phyloP scores from a whole-genome alignment of 202 grass and related monocot species.

The Brachypodium distachyon region DNA sequence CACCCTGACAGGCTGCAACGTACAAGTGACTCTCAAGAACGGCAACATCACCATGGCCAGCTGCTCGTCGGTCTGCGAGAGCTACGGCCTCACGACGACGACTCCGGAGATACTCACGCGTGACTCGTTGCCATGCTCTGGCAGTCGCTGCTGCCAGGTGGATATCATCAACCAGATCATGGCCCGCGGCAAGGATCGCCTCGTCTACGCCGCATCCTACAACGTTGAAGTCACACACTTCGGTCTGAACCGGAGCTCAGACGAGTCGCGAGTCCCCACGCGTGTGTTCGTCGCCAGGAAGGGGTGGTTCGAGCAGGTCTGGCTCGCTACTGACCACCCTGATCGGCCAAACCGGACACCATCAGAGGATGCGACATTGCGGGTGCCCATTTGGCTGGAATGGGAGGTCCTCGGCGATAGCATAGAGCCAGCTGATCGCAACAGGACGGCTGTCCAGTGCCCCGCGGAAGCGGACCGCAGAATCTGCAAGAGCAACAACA shows the following conservation, averaged over 20 bases:
- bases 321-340: not conserved
- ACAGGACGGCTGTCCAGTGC: too few relatives aligned
- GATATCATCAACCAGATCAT: too few relatives aligned
- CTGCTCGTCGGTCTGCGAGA: not conserved
- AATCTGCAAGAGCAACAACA: too few relatives aligned
- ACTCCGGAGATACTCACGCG: too few relatives aligned
- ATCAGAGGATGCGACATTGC: not conserved
- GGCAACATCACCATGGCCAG: not conserved
- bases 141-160: not conserved
- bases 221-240: too few relatives aligned
- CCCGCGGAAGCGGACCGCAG: too few relatives aligned
- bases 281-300: not conserved
- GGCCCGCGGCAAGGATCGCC: too few relatives aligned
- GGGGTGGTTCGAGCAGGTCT: not conserved
- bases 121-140: not conserved
- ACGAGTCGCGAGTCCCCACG: not conserved
- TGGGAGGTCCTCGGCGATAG: not conserved
- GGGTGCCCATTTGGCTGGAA: not conserved
- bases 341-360: rapidly evolving
- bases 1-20: not conserved
- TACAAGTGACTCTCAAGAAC: not conserved
- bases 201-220: too few relatives aligned
- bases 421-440: not conserved
- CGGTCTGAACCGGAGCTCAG: too few relatives aligned
- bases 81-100: too few relatives aligned